Conservation (phyloP, 1,139 yeast species). For the Saccharomyces hybrid region DNA sequence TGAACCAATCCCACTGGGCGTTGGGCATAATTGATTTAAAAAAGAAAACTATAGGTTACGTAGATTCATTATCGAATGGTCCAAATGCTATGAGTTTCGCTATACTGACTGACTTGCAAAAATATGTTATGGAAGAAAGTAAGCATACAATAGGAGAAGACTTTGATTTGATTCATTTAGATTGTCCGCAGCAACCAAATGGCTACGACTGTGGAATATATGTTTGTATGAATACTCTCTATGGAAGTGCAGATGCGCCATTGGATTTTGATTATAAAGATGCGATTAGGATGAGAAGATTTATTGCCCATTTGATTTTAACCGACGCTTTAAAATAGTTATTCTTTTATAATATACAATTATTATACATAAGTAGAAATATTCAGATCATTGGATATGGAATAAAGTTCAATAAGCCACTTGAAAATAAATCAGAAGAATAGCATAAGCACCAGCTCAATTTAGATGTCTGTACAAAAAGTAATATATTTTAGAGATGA, state of each 20-base stretch:
- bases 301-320: slow-evolving; percentile 44
- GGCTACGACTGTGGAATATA: slow-evolving; percentile 96
- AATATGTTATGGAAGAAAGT: slow-evolving; percentile 55
- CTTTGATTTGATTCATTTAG: slow-evolving; percentile 34
- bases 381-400: not conserved
- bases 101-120: slow-evolving; percentile 47
- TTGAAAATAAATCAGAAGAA: not conserved
- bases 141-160: slow-evolving; percentile 35
- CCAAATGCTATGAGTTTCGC: slow-evolving; percentile 47
- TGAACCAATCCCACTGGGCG: slow-evolving; percentile 88
- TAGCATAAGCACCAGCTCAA: too few relatives aligned
- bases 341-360: not conserved
- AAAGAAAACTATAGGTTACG: slow-evolving; percentile 52
- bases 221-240: slow-evolving; percentile 71
- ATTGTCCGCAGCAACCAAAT: slow-evolving; percentile 79
- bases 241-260: slow-evolving; percentile 41
- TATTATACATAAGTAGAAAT: not conserved
- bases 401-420: not conserved
- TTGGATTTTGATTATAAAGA: slow-evolving; percentile 60
- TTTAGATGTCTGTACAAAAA: too few relatives aligned
- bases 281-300: slow-evolving; percentile 58
- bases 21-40: slow-evolving; percentile 67
- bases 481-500: too few relatives aligned
- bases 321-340: slow-evolving; percentile 7
- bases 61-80: slow-evolving; percentile 56